phyloP scores from a whole-genome alignment of 2,329 filamentous ascomycete species.

The Thermothelomyces thermophilus region DNA sequence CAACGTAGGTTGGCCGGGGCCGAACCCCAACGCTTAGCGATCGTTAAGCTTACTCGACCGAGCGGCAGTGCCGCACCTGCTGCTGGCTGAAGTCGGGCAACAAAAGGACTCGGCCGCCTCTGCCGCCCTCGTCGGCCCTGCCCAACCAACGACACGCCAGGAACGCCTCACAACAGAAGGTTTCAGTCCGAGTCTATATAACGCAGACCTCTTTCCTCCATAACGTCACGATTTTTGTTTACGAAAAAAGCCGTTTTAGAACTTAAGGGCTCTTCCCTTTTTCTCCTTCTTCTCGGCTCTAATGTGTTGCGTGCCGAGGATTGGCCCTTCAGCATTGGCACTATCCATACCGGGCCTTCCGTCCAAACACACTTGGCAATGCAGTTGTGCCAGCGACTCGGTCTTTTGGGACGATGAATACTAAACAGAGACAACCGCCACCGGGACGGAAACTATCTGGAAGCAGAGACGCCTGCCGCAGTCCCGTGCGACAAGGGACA shows the following conservation, averaged over 20 bases:
- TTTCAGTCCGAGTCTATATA: neutral
- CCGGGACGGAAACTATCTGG: too few relatives aligned
- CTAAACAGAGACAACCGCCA: too few relatives aligned
- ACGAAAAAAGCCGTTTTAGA: neutral
- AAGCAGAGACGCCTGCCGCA: too few relatives aligned
- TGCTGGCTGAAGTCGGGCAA: neutral
- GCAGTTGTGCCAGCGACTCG: neutral
- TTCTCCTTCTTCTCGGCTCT: too few relatives aligned
- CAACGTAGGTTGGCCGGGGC: neutral
- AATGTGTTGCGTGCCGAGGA: neutral
- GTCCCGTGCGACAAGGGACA: too few relatives aligned
- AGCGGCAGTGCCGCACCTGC: neutral
- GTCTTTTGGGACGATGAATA: neutral
- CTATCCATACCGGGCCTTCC: too few relatives aligned
- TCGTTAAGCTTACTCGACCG: too few relatives aligned
- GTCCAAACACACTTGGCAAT: neutral
- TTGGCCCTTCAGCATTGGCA: neutral
- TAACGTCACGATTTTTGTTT: too few relatives aligned
- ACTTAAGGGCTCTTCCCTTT: neutral
- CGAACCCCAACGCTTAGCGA: neutral
- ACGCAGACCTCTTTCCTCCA: neutral
- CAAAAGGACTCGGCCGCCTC: neutral
- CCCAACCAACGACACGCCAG: neutral
- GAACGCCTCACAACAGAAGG: neutral
- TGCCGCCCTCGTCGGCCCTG: conserved; percentile 4